These are phyloP conservation scores for Chlorophyllum brunneum DNA, from an alignment of 768 basidiomycete genomes.

Conservation along the genomic window DNA sequence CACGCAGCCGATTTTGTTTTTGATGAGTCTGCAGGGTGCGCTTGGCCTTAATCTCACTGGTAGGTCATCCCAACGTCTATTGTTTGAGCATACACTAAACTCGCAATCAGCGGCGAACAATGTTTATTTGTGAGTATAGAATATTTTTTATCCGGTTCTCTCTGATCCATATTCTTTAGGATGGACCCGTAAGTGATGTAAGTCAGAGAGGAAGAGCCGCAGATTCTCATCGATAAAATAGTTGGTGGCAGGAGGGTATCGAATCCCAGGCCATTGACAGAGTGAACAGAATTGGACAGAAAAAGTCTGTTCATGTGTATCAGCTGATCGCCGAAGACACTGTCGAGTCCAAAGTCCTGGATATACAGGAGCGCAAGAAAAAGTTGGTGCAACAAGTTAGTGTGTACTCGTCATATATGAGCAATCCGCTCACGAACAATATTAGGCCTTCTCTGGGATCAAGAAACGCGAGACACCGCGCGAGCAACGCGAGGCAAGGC, in stretches of 20 bases:
- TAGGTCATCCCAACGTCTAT: constrained; percentile 14
- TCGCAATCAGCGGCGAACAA: constrained; percentile 65
- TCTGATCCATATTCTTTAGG: constrained; percentile 29
- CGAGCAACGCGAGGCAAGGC: constrained; percentile 74
- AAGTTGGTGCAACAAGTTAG: constrained; percentile 67
- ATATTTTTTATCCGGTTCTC: neutral
- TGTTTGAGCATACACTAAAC: neutral
- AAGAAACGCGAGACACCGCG: constrained; percentile 70
- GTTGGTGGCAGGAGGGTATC: constrained; percentile 89
- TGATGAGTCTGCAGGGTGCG: constrained; percentile 48
- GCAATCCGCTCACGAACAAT: neutral
- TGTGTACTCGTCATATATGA: neutral
- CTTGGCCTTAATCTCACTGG: constrained; percentile 81
- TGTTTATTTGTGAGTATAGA: constrained; percentile 62
- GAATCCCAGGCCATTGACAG: constrained; percentile 82
- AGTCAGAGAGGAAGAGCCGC: neutral
- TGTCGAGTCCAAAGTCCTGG: constrained; percentile 82
- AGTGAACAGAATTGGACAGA: constrained; percentile 84
- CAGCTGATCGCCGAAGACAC: constrained; percentile 89
- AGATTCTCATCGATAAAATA: constrained; percentile 21
- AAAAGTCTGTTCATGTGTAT: constrained; percentile 78
- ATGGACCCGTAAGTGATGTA: constrained; percentile 90
- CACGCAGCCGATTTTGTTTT: neutral
- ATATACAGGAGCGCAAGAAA: constrained; percentile 87
- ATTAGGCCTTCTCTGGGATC: constrained; percentile 81